A percentile compares a stretch with the other conserved stretches of the same genome.
Evolutionary conservation across 331 rosid genomes (phyloP).

Genomic region (Phaseolus coccineus): DNA sequence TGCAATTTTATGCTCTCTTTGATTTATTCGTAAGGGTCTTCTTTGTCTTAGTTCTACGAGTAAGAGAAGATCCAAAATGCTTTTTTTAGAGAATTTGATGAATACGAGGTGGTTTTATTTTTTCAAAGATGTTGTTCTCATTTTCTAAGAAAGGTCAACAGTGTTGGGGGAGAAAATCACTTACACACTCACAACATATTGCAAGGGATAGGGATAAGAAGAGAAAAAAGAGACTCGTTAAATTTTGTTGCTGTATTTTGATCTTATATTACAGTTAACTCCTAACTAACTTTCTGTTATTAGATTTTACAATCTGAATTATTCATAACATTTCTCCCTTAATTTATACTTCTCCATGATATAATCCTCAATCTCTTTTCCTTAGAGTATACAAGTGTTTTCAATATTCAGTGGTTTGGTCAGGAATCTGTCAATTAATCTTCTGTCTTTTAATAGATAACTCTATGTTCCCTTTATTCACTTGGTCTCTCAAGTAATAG

Average conservation of each 20-base stretch:
- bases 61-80: neutral
- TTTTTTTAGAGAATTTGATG: constrained; percentile 6
- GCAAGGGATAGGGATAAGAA: too few species aligned
- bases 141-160: neutral
- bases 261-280: too few species aligned
- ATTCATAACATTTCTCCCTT: too few species aligned
- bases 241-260: too few species aligned
- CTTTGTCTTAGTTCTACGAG: neutral
- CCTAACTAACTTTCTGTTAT: neutral
- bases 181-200: too few species aligned
- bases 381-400: too few species aligned
- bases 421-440: neutral
- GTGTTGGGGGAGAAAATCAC: too few species aligned
- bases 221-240: too few species aligned
- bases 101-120: neutral
- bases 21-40: neutral
- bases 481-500: neutral
- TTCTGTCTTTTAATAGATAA: too few species aligned
- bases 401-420: neutral
- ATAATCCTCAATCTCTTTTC: too few species aligned
- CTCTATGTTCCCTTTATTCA: neutral
- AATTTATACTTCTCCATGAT: neutral
- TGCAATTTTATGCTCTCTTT: constrained; percentile 13
- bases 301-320: too few species aligned
- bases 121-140: constrained; percentile 6